Evolutionary conservation across 2,329 filamentous ascomycete genomes (phyloP).

Genomic region (Aspergillus pseudonomiae): DNA sequence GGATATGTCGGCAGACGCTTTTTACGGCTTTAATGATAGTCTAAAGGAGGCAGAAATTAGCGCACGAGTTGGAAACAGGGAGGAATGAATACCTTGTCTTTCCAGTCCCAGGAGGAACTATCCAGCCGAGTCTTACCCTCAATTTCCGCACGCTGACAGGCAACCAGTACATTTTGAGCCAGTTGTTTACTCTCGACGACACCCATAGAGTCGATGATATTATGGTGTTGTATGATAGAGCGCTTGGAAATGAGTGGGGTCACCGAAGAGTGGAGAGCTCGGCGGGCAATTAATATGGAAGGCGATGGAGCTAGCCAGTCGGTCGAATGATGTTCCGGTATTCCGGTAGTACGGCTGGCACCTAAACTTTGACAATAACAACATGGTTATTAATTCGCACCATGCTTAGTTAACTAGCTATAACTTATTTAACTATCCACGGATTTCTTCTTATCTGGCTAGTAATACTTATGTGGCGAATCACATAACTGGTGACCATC

Average conservation of each 20-base stretch:
- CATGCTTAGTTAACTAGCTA: too few relatives aligned
- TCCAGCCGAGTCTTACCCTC: constrained; percentile 1
- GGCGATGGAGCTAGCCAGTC: not conserved
- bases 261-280: not conserved
- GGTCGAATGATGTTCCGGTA: constrained; percentile 1
- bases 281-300: not conserved
- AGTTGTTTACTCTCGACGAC: constrained; percentile 6
- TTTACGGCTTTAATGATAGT: constrained; percentile 4
- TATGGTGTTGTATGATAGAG: not conserved
- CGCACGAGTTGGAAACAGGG: not conserved
- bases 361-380: too few relatives aligned
- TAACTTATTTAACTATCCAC: not conserved
- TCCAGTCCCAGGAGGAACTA: not conserved
- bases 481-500: not conserved
- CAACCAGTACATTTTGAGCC: constrained; percentile 4
- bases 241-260: constrained; percentile 1
- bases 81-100: constrained; percentile 1
- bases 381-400: too few relatives aligned
- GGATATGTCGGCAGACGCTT: constrained; percentile 3
- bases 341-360: not conserved
- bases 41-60: not conserved
- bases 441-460: not conserved
- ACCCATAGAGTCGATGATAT: constrained; percentile 1
- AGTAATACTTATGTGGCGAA: not conserved
- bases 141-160: constrained; percentile 5